These are phyloP conservation scores for Thermochaetoides dissita DNA, from an alignment of 2,329 filamentous ascomycete genomes.

Conservation along the genomic window DNA sequence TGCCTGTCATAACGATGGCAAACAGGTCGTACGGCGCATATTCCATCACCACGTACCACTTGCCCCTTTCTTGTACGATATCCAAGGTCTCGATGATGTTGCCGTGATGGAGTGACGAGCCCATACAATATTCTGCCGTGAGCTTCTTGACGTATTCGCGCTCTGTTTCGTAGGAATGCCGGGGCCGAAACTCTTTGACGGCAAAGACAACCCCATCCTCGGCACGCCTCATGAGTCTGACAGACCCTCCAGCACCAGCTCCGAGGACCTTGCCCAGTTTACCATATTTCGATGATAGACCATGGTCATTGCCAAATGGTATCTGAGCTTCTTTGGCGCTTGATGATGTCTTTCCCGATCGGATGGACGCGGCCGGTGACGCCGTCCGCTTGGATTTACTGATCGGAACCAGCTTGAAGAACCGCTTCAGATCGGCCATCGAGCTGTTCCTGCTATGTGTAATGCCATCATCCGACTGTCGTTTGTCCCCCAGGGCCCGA, in stretches of 20 bases:
- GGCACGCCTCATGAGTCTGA: constrained; percentile 83
- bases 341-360: constrained; percentile 34
- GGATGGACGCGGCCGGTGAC: constrained; percentile 44
- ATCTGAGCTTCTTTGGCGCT: constrained; percentile 45
- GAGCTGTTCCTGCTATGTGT: constrained; percentile 53
- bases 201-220: constrained; percentile 90
- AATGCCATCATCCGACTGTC: constrained; percentile 31
- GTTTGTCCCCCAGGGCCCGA: constrained; percentile 35
- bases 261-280: constrained; percentile 91
- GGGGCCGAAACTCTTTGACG: constrained; percentile 88
- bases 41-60: constrained; percentile 99
- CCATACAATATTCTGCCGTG: constrained; percentile 95
- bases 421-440: constrained; percentile 92
- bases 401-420: constrained; percentile 69
- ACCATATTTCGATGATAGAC: constrained; percentile 79
- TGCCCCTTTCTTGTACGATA: constrained; percentile 83
- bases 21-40: constrained; percentile 94
- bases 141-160: constrained; percentile 97
- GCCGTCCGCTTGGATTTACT: constrained; percentile 55
- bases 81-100: constrained; percentile 98
- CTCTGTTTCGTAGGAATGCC: constrained; percentile 85
- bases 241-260: constrained; percentile 86
- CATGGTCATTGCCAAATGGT: constrained; percentile 90
- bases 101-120: constrained; percentile 89
- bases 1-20: constrained; percentile 96